Evolutionary conservation across 2,329 filamentous ascomycete genomes (phyloP).

Genomic region (Epichloe bromicola): DNA sequence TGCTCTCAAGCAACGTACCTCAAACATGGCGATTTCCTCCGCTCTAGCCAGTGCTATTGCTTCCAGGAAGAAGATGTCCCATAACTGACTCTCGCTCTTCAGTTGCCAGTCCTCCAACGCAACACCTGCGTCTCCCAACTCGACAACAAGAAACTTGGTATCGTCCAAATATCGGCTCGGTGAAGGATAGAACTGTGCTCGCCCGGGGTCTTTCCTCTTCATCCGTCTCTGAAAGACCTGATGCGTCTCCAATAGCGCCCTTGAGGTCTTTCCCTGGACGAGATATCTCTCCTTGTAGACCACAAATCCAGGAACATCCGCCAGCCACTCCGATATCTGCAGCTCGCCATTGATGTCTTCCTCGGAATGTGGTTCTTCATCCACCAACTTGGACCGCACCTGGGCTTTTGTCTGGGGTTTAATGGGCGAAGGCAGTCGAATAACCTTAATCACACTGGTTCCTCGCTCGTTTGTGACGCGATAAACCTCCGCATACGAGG

Average conservation of each 20-base stretch:
- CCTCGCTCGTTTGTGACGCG: constrained; percentile 45
- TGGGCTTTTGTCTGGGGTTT: constrained; percentile 45
- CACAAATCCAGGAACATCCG: constrained; percentile 51
- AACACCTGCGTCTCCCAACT: constrained; percentile 48
- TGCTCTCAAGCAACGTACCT: constrained; percentile 27
- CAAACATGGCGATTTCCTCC: constrained; percentile 44
- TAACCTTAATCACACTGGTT: constrained; percentile 52
- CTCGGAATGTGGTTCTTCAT: constrained; percentile 44
- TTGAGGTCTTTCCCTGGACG: constrained; percentile 41
- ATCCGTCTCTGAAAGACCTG: constrained; percentile 40
- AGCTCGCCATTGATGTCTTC: constrained; percentile 45
- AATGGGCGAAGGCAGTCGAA: constrained; percentile 45
- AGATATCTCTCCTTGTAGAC: constrained; percentile 53
- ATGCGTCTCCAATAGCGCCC: constrained; percentile 44
- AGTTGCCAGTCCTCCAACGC: constrained; percentile 47
- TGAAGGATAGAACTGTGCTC: constrained; percentile 48
- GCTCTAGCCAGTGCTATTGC: constrained; percentile 47
- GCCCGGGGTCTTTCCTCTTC: constrained; percentile 41
- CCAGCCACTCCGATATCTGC: constrained; percentile 49
- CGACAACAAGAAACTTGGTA: constrained; percentile 47
- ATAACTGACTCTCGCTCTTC: constrained; percentile 36
- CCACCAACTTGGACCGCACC: constrained; percentile 38
- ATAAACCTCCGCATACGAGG: constrained; percentile 54
- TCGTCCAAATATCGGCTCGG: constrained; percentile 45
- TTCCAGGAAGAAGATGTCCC: constrained; percentile 50